These are phyloP conservation scores for Diaporthe velutina DNA, from an alignment of 2,329 filamentous ascomycete species.

Conservation along the genomic window DNA sequence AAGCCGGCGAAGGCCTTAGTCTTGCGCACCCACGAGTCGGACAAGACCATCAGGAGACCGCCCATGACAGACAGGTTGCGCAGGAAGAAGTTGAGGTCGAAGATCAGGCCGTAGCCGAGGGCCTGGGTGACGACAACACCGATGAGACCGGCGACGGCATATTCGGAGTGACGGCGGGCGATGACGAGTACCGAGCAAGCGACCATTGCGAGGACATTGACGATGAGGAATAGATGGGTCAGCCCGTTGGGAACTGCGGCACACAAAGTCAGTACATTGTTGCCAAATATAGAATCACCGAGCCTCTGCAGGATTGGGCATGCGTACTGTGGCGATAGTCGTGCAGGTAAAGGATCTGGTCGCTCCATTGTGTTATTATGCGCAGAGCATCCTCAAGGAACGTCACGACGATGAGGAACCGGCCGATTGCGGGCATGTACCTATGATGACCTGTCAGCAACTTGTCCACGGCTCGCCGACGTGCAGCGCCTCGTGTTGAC, in stretches of 20 bases:
- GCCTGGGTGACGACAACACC: conserved; percentile 93
- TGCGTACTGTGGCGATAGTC: conserved; percentile 92
- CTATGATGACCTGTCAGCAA: conserved; percentile 62
- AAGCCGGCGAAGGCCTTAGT: conserved; percentile 95
- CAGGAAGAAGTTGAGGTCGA: conserved; percentile 99
- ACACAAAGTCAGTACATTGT: conserved; percentile 24
- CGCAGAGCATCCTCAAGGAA: conserved; percentile 97
- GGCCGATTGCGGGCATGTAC: conserved; percentile 93
- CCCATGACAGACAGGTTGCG: conserved; percentile 98
- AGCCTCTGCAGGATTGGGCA: conserved; percentile 37
- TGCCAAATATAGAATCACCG: conserved; percentile 37
- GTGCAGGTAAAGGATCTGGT: conserved; percentile 92
- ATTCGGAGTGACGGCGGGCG: conserved; percentile 90
- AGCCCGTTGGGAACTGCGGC: conserved; percentile 83
- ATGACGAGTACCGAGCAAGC: conserved; percentile 89
- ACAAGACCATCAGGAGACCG: conserved; percentile 96
- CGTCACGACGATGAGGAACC: conserved; percentile 97
- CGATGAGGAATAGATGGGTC: conserved; percentile 91
- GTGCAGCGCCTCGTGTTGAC: not conserved
- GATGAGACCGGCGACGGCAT: conserved; percentile 90
- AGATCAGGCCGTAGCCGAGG: conserved; percentile 96
- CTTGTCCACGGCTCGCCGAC: not conserved
- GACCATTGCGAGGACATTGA: conserved; percentile 91
- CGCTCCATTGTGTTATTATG: conserved; percentile 97
- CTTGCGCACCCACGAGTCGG: conserved; percentile 98